Conservation (phyloP, 805 yeast species). For the Kockiozyma suomiensis region DNA sequence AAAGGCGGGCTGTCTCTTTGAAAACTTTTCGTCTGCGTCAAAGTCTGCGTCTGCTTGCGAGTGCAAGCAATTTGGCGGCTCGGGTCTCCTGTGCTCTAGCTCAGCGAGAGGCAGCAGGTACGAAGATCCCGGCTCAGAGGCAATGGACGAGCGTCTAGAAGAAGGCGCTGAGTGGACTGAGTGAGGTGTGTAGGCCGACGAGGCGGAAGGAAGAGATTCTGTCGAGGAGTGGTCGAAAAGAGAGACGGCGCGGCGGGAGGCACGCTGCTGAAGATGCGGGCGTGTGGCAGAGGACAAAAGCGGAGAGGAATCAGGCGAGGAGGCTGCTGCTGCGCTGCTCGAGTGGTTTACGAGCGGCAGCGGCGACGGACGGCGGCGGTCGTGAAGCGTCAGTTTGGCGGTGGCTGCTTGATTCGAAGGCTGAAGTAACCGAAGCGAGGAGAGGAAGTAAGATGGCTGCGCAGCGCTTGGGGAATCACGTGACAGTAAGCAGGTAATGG, state of each 20-base stretch:
- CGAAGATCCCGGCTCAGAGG: background rate
- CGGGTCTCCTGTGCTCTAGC: background rate
- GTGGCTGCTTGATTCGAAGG: background rate
- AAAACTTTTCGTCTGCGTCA: background rate
- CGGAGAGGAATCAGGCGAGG: too few species aligned
- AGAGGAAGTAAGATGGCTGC: background rate
- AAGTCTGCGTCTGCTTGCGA: background rate
- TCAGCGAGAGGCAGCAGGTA: background rate
- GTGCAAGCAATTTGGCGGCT: background rate
- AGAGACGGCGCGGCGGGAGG: conserved; percentile 25
- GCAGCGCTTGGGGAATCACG: background rate
- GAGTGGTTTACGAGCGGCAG: conserved; percentile 2
- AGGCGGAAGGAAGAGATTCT: conserved; percentile 5
- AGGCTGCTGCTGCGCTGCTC: background rate
- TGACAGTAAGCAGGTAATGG: background rate
- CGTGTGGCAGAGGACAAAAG: too few species aligned
- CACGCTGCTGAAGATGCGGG: conserved; percentile 1
- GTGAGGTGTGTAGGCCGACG: background rate
- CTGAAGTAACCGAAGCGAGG: background rate
- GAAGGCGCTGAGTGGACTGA: background rate
- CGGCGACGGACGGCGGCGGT: conserved; percentile 5
- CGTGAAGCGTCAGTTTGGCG: conserved; percentile 7
- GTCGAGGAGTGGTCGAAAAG: conserved; percentile 11
- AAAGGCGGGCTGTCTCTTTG: background rate
- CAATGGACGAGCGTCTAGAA: background rate